Evolutionary conservation across 2,329 filamentous ascomycete species (phyloP).

Genomic region (Pyrenochaeta sp.): DNA sequence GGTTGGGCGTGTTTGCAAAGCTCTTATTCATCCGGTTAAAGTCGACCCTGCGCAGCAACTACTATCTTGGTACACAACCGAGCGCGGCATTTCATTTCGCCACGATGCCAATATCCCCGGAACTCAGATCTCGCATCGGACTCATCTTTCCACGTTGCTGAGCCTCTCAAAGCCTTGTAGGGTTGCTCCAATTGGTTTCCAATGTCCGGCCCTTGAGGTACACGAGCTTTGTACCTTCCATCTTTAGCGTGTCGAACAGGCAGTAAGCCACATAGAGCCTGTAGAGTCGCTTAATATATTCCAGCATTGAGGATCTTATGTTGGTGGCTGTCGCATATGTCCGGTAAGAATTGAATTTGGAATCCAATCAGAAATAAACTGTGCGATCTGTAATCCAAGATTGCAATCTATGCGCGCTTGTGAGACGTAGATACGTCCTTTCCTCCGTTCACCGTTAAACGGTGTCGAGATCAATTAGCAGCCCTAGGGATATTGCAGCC

Average conservation of each 20-base stretch:
- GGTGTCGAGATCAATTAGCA: not conserved
- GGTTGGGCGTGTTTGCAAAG: not conserved
- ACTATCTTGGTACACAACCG: conserved; percentile 1
- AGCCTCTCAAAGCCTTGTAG: not conserved
- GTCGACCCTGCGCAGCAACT: not conserved
- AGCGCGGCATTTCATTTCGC: not conserved
- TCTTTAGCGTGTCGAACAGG: not conserved
- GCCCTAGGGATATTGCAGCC: not conserved
- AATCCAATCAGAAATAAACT: conserved; percentile 4
- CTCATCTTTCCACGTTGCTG: conserved; percentile 2
- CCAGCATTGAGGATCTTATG: not conserved
- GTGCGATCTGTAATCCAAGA: not conserved
- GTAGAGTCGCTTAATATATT: not conserved
- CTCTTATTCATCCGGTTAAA: conserved; percentile 16
- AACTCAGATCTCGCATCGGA: conserved; percentile 1
- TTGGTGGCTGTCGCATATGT: conserved; percentile 2
- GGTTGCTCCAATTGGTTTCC: not conserved
- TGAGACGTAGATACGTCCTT: not conserved
- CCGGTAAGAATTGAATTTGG: conserved; percentile 8
- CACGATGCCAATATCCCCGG: not conserved
- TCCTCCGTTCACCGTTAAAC: not conserved
- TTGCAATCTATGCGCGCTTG: conserved; percentile 3
- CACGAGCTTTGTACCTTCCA: not conserved
- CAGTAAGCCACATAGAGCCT: not conserved
- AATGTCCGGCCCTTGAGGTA: not conserved